Evolutionary conservation across 164 flowering plant species (phyloP).

Genomic region (Malania oleifera): DNA sequence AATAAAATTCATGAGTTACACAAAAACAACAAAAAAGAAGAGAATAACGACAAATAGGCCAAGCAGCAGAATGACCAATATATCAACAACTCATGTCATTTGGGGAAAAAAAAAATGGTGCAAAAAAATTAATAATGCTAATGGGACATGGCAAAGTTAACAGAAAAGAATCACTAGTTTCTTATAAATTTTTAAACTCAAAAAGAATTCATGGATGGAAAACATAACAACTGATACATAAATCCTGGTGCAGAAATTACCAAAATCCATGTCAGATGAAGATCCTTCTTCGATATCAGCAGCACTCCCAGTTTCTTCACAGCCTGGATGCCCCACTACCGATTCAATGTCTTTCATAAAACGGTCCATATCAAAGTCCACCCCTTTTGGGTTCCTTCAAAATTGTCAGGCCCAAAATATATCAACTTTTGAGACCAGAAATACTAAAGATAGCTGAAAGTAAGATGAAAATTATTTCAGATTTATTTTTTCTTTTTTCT

Average conservation of each 20-base stretch:
- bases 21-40: no score
- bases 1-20: no score
- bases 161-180: no score
- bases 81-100: neutral
- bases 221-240: neutral
- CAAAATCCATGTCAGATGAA: conserved; percentile 79
- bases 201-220: neutral
- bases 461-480: no score
- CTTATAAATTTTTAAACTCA: neutral
- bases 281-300: conserved; percentile 51
- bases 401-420: conserved; percentile 4
- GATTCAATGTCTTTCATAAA: conserved; percentile 81
- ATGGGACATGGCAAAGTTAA: no score
- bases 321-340: conserved; percentile 28
- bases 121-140: no score
- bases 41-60: no score
- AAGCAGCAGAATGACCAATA: no score
- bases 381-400: conserved; percentile 49
- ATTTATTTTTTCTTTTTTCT: no score
- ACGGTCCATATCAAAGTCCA: conserved; percentile 63
- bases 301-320: conserved; percentile 24
- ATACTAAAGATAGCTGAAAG: no score
- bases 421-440: no score
- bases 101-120: neutral
- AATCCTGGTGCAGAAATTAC: conserved; percentile 25